phyloP scores from a whole-genome alignment of 257 asterid genomes.

The Fraxinus pennsylvanica region DNA sequence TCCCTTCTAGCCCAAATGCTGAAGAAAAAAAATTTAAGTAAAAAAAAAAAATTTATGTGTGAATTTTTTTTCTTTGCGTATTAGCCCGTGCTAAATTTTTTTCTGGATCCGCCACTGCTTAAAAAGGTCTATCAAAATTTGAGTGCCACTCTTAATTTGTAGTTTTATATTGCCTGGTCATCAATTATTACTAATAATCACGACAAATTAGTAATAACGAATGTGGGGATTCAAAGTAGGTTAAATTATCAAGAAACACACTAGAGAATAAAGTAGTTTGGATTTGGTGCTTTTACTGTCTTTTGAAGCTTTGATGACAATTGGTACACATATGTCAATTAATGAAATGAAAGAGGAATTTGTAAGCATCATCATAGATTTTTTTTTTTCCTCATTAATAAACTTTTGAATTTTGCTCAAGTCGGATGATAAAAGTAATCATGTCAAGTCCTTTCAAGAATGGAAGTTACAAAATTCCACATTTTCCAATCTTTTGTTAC shows the following conservation, averaged over 20 bases:
- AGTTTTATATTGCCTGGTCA: not conserved
- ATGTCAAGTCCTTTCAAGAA: not conserved
- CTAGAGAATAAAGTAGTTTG: conserved; percentile 32
- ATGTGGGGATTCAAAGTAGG: conserved; percentile 33
- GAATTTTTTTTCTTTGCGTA: no score
- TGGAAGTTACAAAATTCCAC: not conserved
- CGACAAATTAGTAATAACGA: conserved; percentile 7
- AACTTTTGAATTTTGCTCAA: not conserved
- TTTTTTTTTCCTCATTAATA: not conserved
- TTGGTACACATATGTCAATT: conserved; percentile 18
- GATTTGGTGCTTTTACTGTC: conserved; percentile 53
- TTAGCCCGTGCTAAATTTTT: no score
- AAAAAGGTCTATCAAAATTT: not conserved
- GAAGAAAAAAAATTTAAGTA: no score
- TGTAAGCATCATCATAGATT: conserved; percentile 25
- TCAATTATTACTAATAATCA: conserved; percentile 16
- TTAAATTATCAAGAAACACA: conserved; percentile 23
- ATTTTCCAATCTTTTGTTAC: not conserved
- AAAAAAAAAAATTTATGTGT: no score
- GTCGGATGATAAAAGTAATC: not conserved
- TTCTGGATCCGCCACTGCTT: no score
- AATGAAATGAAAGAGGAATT: conserved; percentile 13
- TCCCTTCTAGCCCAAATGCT: no score
- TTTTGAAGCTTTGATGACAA: conserved; percentile 23
- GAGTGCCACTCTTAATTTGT: not conserved